These are phyloP conservation scores for Silene vulgaris DNA, from an alignment of 179 eudicot species.

Conservation along the genomic window DNA sequence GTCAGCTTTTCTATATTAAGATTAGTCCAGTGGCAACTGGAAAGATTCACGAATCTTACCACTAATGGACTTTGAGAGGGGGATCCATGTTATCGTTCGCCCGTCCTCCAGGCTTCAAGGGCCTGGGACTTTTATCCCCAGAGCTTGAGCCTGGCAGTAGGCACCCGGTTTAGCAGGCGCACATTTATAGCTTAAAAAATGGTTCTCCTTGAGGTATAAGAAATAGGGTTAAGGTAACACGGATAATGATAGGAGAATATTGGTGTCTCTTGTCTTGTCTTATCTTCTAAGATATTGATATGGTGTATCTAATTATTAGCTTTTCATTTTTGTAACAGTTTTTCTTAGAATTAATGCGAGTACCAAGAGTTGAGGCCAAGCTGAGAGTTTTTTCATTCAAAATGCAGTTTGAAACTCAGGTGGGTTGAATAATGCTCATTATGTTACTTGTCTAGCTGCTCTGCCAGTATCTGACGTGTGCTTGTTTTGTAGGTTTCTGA, in stretches of 20 bases:
- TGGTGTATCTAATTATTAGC: slow-evolving; percentile 1
- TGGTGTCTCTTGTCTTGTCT: not conserved
- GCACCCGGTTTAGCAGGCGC: not conserved
- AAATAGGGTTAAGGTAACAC: not conserved
- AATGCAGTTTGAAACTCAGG: slow-evolving; percentile 81
- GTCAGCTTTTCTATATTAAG: not conserved
- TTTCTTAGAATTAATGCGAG: slow-evolving; percentile 81
- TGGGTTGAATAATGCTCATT: slow-evolving; percentile 20
- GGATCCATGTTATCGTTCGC: not conserved
- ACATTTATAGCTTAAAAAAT: not conserved
- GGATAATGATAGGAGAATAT: not conserved
- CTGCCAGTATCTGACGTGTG: slow-evolving; percentile 10
- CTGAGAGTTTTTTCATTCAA: slow-evolving; percentile 83
- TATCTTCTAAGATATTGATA: not conserved
- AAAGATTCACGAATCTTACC: too few species aligned
- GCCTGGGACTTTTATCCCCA: not conserved
- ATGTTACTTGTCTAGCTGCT: not conserved
- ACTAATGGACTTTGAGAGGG: not conserved
- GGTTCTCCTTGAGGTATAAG: not conserved
- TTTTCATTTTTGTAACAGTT: slow-evolving; percentile 44
- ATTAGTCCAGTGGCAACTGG: too few species aligned
- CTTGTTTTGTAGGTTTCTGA: slow-evolving; percentile 56
- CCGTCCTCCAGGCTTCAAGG: not conserved
- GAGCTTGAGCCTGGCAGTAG: not conserved
- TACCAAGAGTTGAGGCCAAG: slow-evolving; percentile 80